A percentile compares a stretch with the other conserved stretches of the same genome.
phyloP scores from a whole-genome alignment of 768 basidiomycete genomes.

The Kwoniella heveanensis region DNA sequence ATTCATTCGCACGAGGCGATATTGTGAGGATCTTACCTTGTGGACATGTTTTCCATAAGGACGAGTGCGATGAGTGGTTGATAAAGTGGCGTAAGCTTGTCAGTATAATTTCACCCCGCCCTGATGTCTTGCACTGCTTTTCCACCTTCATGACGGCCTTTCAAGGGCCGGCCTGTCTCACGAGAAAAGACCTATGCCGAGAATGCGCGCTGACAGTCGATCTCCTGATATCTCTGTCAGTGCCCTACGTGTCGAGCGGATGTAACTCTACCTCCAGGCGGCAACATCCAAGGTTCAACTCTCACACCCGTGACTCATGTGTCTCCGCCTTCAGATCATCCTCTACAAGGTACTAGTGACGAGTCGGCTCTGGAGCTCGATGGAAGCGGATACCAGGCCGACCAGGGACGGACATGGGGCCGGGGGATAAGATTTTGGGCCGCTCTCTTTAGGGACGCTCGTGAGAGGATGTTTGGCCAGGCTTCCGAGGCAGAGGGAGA shows the following conservation, averaged over 20 bases:
- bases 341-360: neutral
- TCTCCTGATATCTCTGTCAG: slow-evolving; percentile 57
- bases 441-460: slow-evolving; percentile 7
- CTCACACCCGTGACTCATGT: slow-evolving; percentile 30
- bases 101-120: slow-evolving; percentile 49
- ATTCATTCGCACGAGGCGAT: slow-evolving; percentile 81
- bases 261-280: slow-evolving; percentile 63
- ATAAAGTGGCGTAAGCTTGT: slow-evolving; percentile 90
- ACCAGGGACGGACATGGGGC: neutral
- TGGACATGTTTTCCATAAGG: slow-evolving; percentile 88
- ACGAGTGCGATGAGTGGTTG: slow-evolving; percentile 90
- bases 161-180: too few species aligned
- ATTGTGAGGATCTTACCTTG: slow-evolving; percentile 89
- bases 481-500: neutral
- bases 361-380: neutral
- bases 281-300: slow-evolving; percentile 21
- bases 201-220: neutral
- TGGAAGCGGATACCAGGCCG: neutral
- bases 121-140: too few species aligned
- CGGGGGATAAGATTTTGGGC: slow-evolving; percentile 4
- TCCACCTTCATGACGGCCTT: slow-evolving; percentile 5
- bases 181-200: too few species aligned
- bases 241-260: slow-evolving; percentile 92
- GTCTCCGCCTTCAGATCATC: neutral
- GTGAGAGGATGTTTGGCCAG: slow-evolving; percentile 13